Evolutionary conservation across 371 early-diverging fungal genomes (phyloP), one percentile per base, ranked within the genome.

Genomic region (Nematocida major): DNA sequence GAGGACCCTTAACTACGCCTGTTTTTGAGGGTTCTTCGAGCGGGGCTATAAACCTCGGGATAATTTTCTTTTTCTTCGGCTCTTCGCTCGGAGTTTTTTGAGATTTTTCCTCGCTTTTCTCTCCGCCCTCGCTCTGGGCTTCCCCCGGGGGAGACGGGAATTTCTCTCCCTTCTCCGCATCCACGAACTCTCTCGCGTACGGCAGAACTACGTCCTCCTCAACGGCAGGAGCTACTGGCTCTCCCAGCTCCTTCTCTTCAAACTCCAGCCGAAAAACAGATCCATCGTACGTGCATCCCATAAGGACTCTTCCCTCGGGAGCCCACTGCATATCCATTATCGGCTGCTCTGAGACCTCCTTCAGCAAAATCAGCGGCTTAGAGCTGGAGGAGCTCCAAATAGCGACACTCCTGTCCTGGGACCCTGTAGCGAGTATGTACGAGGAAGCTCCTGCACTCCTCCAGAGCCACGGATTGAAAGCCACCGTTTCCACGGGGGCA

Each of bases 221-320:
- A 18, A 73, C 24, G 15, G 7, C 48, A 11, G 66, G 65, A 9
- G 49, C 24, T 13, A n/a, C 9, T 1, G 26, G 32, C 2, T 5
- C 79, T 0, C 89, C 89, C 24, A 94, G 79, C 78, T 91, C 91
- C 20, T 85, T 83, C 2, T 83, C 79, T 4, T 68, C 85, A 38
- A 94, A 88, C 40, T 86, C 84, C 0, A 95, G 49, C 30, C 89
- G 85, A 0, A 88, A 89, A 2, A 93, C 88, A 0, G 92, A 89
- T 20, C 96, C 96, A 83, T 96, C 96, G 70, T 91, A 90, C 15
- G 93, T 91, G 68, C 92, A 93, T 2, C 91, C 92, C 47, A 89
- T 87, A 32, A 95, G 80, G 1, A 81, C 84, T 39, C 85, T 86
- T 1, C 93, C 93, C 82, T 92, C 90, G 0, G 89, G 87, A 9